Evolutionary conservation across 192 early-diverging fungal genomes (phyloP), one percentile per base, ranked within the genome.

Genomic region (Rhizophagus clarus): DNA sequence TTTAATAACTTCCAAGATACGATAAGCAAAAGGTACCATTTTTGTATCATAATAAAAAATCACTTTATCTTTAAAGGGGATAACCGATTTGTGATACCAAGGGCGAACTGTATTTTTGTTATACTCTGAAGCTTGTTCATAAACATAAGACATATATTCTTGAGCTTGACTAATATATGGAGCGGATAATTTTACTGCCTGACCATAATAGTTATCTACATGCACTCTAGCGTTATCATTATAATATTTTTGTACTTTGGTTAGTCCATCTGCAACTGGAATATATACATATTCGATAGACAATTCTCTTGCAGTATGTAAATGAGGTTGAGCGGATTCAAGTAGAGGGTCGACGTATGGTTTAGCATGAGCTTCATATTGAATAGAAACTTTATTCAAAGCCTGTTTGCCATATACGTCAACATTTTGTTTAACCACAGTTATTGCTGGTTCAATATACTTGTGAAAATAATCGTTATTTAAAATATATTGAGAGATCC

Each of bases 401-500:
- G 42, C 45, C 4, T 72, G 40, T 29, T 72, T 72, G 4, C 42
- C 45, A 51, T 72, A 72, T 9, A 29, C 22, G 2, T 24, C 56
- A 42, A 24, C 17, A 40, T 34, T 29, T 34, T 10, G 11, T 62
- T 76, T 63, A 28, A 63, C 11, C n/a, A 28, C 20, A n/a, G 10
- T 76, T 3, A 76, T 49, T 17, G 7, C n/a, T 7, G 74, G 74
- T 26, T 63, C 74, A 17, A 76, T 37, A n/a, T 45, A 76, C 17
- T 76, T 61, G 22, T 76, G 20, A 40, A 76, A 76, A 22, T 1
- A 63, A n/a, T 76, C 74, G 5, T 76, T 22, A 26, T 51, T 76
- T 29, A 76, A 24, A 63, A 76, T 76, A 63, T 76, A 64, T 37
- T 63, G 74, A 37, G 74, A 76, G 5, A 76, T 9, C 7, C 74